These are phyloP conservation scores for Pelargonium nanum DNA, from an alignment of 345 rosid genomes.

Conservation along the genomic window DNA sequence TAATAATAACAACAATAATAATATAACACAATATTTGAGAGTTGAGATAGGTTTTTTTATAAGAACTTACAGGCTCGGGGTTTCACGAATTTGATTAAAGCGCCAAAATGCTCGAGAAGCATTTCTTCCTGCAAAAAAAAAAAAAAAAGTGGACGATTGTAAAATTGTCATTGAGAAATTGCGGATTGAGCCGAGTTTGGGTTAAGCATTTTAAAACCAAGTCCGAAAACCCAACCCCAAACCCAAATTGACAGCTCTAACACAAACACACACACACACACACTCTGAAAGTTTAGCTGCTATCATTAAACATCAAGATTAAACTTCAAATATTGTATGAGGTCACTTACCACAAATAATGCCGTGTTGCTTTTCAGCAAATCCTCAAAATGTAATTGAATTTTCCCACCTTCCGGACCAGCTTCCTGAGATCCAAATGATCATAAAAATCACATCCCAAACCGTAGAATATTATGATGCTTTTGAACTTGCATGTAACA, in stretches of 20 bases:
- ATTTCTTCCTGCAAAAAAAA: constrained; percentile 66
- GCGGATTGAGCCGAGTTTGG: no score
- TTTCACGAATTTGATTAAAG: constrained; percentile 86
- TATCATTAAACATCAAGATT: no score
- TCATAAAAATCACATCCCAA: not conserved
- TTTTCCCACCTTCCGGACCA: constrained; percentile 88
- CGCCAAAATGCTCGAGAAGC: constrained; percentile 79
- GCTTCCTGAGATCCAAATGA: constrained; percentile 55
- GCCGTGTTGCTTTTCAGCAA: constrained; percentile 79
- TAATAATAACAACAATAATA: not conserved
- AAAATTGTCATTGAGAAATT: no score
- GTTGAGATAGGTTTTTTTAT: not conserved
- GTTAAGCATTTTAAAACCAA: no score
- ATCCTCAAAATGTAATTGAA: constrained; percentile 86
- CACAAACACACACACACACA: no score
- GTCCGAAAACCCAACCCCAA: no score
- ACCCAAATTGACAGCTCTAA: no score
- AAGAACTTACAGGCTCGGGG: constrained; percentile 65
- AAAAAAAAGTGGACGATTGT: not conserved
- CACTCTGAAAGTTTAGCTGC: no score
- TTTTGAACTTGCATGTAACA: no score
- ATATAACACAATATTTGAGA: not conserved
- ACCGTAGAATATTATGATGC: not conserved
- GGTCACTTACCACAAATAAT: constrained; percentile 61
- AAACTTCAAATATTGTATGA: not conserved